Percentiles rank a stretch among this genome's conserved stretches.
phyloP scores from a whole-genome alignment of 2,329 filamentous ascomycete species.

The Ascochyta lentis region DNA sequence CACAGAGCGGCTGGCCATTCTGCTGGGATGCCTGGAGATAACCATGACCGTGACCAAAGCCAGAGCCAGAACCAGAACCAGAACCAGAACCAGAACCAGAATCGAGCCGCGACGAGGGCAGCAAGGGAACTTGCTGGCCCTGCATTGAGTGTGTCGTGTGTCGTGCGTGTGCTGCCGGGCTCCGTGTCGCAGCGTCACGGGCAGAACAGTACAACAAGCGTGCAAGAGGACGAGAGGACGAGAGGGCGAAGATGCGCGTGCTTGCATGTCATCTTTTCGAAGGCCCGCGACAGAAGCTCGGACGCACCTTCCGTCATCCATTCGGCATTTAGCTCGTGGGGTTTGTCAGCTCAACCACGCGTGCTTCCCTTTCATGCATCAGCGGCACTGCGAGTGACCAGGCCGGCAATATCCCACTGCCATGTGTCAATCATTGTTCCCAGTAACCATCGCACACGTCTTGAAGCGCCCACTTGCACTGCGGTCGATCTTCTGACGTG shows the following conservation, averaged over 20 bases:
- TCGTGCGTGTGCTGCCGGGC: constrained; percentile 27
- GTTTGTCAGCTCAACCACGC: constrained; percentile 3
- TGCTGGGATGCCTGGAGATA: constrained; percentile 62
- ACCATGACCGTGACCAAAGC: too few relatives aligned
- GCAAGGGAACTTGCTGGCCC: constrained; percentile 45
- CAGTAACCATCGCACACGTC: not conserved
- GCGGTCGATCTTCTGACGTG: not conserved
- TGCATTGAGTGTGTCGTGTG: constrained; percentile 44
- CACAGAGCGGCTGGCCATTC: constrained; percentile 75
- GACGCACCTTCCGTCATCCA: constrained; percentile 13
- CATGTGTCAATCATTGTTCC: not conserved
- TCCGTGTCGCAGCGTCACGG: constrained; percentile 33
- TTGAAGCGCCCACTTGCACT: too few relatives aligned
- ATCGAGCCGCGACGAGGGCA: constrained; percentile 33
- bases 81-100: constrained; percentile 24
- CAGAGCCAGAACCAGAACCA: too few relatives aligned
- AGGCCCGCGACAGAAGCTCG: constrained; percentile 8
- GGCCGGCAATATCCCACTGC: not conserved
- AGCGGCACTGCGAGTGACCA: not conserved
- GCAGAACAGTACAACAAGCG: constrained; percentile 17
- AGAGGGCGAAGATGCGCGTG: constrained; percentile 1
- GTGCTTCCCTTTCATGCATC: not conserved
- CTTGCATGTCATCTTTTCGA: constrained; percentile 11
- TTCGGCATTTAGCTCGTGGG: constrained; percentile 7
- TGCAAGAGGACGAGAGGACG: constrained; percentile 1